Conservation (phyloP, 805 yeast genomes). For the Cyberlindnera mississippiensis region DNA sequence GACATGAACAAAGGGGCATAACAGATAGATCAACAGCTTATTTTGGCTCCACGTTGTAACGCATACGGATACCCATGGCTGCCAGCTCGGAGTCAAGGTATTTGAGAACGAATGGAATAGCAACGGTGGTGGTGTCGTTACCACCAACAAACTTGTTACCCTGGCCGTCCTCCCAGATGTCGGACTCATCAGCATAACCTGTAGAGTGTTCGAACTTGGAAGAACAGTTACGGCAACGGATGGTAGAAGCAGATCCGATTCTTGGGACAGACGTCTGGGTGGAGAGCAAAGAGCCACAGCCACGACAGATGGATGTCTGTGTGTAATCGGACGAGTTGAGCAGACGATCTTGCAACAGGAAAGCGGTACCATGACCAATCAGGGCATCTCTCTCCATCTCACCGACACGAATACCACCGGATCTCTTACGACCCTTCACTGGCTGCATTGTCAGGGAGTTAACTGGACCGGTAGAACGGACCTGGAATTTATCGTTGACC, state of each 20-base stretch:
- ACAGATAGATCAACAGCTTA: constrained; percentile 2
- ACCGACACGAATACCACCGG: constrained; percentile 99
- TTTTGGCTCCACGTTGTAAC: constrained; percentile 75
- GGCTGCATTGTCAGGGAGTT: constrained; percentile 98
- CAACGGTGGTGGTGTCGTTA: constrained; percentile 88
- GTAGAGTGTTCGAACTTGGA: constrained; percentile 55
- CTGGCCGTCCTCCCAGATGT: constrained; percentile 96
- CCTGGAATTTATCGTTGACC: constrained; percentile 99
- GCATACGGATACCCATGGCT: constrained; percentile 96
- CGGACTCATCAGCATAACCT: constrained; percentile 58
- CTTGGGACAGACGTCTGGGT: constrained; percentile 91
- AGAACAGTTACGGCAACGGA: constrained; percentile 92
- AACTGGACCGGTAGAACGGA: constrained; percentile 97
- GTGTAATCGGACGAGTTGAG: constrained; percentile 95
- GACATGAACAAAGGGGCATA: background rate
- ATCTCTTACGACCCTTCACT: constrained; percentile 97
- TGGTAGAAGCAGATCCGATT: constrained; percentile 72
- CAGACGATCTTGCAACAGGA: constrained; percentile 88
- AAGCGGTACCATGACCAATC: constrained; percentile 97
- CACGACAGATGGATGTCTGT: constrained; percentile 83
- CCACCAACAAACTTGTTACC: constrained; percentile 93
- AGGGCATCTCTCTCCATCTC: constrained; percentile 99
- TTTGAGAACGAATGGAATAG: constrained; percentile 93
- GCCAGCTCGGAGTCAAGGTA: constrained; percentile 92
- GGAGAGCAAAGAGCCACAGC: constrained; percentile 88